phyloP scores from a whole-genome alignment of 192 early-diverging fungal species.

The Coemansia sp. region DNA sequence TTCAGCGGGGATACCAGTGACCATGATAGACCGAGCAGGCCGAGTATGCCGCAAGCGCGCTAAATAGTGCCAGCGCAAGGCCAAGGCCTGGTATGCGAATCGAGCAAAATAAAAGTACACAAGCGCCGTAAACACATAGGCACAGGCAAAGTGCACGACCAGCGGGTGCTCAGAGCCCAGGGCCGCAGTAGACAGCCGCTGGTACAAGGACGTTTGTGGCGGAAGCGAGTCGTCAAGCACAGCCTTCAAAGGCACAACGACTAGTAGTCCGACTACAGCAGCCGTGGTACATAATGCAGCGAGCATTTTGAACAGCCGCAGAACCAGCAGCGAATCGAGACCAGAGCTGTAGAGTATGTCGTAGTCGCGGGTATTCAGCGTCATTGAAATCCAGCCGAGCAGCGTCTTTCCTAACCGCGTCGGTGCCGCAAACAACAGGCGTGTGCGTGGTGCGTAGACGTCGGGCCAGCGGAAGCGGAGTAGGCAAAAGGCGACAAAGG shows the following conservation, averaged over 20 bases:
- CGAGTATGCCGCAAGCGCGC: slow-evolving; percentile 51
- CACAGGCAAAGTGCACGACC: slow-evolving; percentile 55
- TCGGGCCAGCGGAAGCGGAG: slow-evolving; percentile 60
- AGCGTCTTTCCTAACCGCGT: slow-evolving; percentile 52
- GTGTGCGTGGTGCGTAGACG: slow-evolving; percentile 56
- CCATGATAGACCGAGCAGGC: slow-evolving; percentile 68
- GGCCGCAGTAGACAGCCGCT: slow-evolving; percentile 30
- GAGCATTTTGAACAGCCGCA: slow-evolving; percentile 57
- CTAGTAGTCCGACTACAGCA: slow-evolving; percentile 31
- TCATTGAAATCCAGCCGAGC: slow-evolving; percentile 53
- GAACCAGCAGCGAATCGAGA: slow-evolving; percentile 53
- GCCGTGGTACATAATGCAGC: slow-evolving; percentile 31
- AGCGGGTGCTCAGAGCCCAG: slow-evolving; percentile 45
- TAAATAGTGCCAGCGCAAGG: slow-evolving; percentile 59
- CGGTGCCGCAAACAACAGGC: slow-evolving; percentile 52
- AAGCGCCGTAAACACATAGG: slow-evolving; percentile 57
- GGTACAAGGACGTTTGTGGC: slow-evolving; percentile 15
- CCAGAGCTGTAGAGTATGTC: slow-evolving; percentile 56
- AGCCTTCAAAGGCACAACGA: slow-evolving; percentile 52
- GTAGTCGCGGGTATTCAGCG: slow-evolving; percentile 46
- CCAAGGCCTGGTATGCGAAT: slow-evolving; percentile 54
- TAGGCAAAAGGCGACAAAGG: slow-evolving; percentile 55
- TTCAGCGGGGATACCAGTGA: slow-evolving; percentile 66
- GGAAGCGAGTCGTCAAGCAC: slow-evolving; percentile 27
- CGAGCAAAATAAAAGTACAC: slow-evolving; percentile 57